Evolutionary conservation across 768 basidiomycete species (phyloP), one percentile per base, ranked within the genome.

Genomic region (Leucogyrophana mollusca): DNA sequence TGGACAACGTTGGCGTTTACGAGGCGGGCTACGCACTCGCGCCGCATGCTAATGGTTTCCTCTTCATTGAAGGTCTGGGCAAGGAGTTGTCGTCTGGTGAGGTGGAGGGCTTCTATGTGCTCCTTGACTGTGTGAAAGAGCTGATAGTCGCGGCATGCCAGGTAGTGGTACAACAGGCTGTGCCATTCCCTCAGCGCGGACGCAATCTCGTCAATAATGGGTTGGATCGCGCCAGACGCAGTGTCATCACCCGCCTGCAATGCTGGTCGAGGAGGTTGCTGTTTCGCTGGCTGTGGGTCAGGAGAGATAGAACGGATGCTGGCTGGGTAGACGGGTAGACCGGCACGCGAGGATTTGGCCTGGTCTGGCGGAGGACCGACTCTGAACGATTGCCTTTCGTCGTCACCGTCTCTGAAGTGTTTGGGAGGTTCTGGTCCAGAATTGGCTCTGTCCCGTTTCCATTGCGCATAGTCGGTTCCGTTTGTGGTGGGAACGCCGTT

Each of bases 121-220:
- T 87, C 85, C 47, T 83, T 82, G 45, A 98, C 91, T 7, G 80
- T 73, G 50, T 86, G 80, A 67, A 98, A 98, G 16, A 94, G 80
- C 34, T 80, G 79, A 71, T 98, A 98, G 57, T 97, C 90, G 45
- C 94, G 80, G 36, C 83, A 77, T 8, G 88, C 85, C 34, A 98
- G 85, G 64, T 96, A 94, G 51, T 86, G 86, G 60, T 92, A 94
- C 78, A 97, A 87, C 42, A 93, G 73, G 27, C 81, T 80, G 58
- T 95, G 88, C 94, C 94, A 98, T 79, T 98, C 95, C 32, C 95
- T 83, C 35, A 98, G 71, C 0, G 95, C 94, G 7, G 92, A 95
- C 0, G 95, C 91, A 54, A 98, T 95, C 72, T 98, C 95, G 67
- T 98, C 95, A 41, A 98, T 83, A 60, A 98, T 86, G 9, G 95